Base-by-base conservation (phyloP, 352 stramenopile species). In the Peronospora farinosa region DNA sequence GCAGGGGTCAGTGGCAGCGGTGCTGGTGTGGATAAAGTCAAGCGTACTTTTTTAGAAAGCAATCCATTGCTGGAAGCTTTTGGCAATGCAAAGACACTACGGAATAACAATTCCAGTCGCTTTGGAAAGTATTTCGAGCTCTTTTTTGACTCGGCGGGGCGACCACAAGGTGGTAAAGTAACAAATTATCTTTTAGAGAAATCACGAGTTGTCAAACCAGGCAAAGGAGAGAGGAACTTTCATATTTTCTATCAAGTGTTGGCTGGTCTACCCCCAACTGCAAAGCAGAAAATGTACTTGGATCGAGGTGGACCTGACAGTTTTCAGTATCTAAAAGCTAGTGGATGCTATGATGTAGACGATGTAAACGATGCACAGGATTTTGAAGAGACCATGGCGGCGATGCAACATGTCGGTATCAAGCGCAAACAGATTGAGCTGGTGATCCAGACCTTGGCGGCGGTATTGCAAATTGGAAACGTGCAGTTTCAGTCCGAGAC, bases 81-180 rank as follows among this genome's bases (percentile, higher is more conserved):
- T 66, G 94, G 94, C 28, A 98, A 98, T 54, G 92, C 91, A 50
- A 95, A 96, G 64, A 98, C 94, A 7, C 54, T 98, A 17, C 78
- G 91, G 23, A 98, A 98, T 70, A 83, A 93, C 79, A 98, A 98
- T 69, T 97, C 86, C 12, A 96, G 82, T 54, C 88, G 93, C 41
- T 98, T 98, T 54, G 93, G 93, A 30, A 98, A 98, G 71, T 96
- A 96, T 54, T 97, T 97, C 60, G 88, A 96, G 59, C 72, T 98
- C 37, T 74, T 96, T 9, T 98, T 97, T 55, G 90, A 97, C 65
- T 84, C 78, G 13, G 78, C 80, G 0, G 79, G 82, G 10, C 65
- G 78, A 7, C 74, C 77, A 23, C 81, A 92, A 51, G 86, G 87
- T 15, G 90, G 88, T 12, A 81, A 92, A 57, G 91, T 96, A 42